These are phyloP conservation scores for Cordyceps fumosorosea DNA, from an alignment of 2,329 filamentous ascomycete species.

Conservation along the genomic window DNA sequence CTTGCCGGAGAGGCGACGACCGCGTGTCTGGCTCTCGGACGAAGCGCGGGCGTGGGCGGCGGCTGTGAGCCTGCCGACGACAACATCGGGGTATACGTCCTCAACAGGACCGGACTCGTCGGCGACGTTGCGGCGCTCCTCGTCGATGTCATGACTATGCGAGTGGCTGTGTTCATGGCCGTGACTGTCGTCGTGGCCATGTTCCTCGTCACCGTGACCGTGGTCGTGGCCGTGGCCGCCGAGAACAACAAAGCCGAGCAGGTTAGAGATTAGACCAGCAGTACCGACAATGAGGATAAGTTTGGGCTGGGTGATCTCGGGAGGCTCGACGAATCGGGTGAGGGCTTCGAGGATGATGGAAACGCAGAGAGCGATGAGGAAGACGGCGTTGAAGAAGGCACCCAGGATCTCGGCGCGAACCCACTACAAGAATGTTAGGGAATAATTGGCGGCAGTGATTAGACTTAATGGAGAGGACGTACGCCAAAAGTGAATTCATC, in stretches of 20 bases:
- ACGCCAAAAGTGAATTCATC: constrained; percentile 95
- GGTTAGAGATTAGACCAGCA: constrained; percentile 78
- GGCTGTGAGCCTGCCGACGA: constrained; percentile 42
- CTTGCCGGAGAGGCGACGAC: constrained; percentile 40
- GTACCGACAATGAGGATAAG: constrained; percentile 87
- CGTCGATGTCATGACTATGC: constrained; percentile 39
- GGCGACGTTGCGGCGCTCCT: constrained; percentile 43
- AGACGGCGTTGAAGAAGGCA: constrained; percentile 94
- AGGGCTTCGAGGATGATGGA: constrained; percentile 95
- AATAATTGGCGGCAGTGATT: not conserved
- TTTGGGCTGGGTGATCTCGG: constrained; percentile 75
- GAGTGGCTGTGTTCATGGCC: constrained; percentile 25
- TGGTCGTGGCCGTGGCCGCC: constrained; percentile 72
- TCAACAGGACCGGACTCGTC: constrained; percentile 54
- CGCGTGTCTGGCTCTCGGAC: constrained; percentile 27
- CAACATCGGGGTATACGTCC: constrained; percentile 57
- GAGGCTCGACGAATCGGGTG: constrained; percentile 85
- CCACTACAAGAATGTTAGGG: constrained; percentile 53
- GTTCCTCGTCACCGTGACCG: constrained; percentile 26
- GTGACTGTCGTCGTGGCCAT: constrained; percentile 26
- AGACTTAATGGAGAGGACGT: constrained; percentile 29
- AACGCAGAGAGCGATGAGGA: constrained; percentile 90
- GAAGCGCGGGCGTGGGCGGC: constrained; percentile 22
- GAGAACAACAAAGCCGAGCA: constrained; percentile 82
- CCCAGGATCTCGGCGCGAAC: constrained; percentile 95